Base-by-base conservation (phyloP, 2,329 filamentous ascomycete species). In the Claviceps monticola region DNA sequence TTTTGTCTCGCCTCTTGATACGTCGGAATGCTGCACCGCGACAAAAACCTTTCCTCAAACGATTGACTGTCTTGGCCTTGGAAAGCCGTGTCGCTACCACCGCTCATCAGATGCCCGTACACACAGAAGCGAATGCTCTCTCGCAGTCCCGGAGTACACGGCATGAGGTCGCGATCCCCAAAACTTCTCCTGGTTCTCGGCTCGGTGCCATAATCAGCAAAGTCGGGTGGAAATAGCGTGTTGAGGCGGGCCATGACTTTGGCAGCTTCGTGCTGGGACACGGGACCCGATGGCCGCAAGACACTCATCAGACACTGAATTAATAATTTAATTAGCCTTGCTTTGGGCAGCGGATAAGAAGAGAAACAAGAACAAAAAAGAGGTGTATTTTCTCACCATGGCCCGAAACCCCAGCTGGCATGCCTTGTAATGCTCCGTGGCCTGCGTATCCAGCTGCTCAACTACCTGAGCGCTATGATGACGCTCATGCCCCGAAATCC, bases 171-270 rank as follows among this genome's bases (percentile, higher is more conserved):
- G 4, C 59, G 8, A 34, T 62, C 55, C 36, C 17, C 38, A 6
- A n/a, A 23, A 9, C 2, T 53, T 50, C 16, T 56, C 49, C 37
- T 56, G 52, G 17, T 61, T 52, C 2, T 52, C 50, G n/a, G 56
- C 29, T 34, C 29, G 46, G 38, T 56, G 53, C 17, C 61, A 53
- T 11, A 62, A 38, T 29, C 53, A 8, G 58, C 49, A 9, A 56
- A 51, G 9, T 50, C 46, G 1, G 65, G 52, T 1, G 67, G 64
- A 37, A 69, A 66, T 19, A 70, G 55, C 5, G 67, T 60, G 48
- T 70, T 69, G 23, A 69, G 55, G 6, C 59, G 57, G 21, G 64
- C 66, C 65, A 69, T 63, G 37, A 66, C 58, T 14, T 57, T 54
- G 5, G 57, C 51, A 3, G 48, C 42, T 14, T 58, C 52, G 26